Evolutionary conservation across 2,329 filamentous ascomycete species (phyloP), one percentile per base, ranked within the genome.

Genomic region (Atkinsonella texensis): DNA sequence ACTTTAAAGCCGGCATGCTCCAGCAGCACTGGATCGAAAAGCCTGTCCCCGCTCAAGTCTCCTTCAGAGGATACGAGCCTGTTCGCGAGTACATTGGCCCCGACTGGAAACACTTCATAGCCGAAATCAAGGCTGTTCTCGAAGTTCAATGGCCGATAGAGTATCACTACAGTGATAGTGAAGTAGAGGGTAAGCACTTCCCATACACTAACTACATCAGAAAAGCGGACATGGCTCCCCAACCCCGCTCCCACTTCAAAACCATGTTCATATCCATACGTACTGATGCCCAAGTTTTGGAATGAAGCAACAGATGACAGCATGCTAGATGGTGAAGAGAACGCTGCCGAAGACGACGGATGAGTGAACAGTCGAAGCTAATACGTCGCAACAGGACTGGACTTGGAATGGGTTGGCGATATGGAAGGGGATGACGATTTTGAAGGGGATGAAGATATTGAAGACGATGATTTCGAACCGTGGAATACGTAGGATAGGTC

Each of bases 61-160:
- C 10, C 15, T 65, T 57, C 11, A 44, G 52, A 11, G 52, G 38
- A 6, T 20, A 8, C 4, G 43, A 42, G 0, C 10, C 12, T 0
- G 43, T 18, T 9, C 54, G 58, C 12, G 50, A 62, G 18, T 69
- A 69, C 48, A 62, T 59, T 1, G 69, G 70, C 1, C 53, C 61
- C 1, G 67, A 70, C 44, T 68, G 67, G 61, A 63, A 56, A 49
- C 60, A 65, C 28, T 70, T 65, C 51, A 56, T 69, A 1, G 60
- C 58, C 9, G 63, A 67, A 12, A 54, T 65, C 43, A 58, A 57
- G 8, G 52, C 60, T 7, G 51, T 54, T 42, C 15, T 64, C 13
- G 17, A 53, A 9, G 42, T 52, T 18, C 49, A 46, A 38, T 55
- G 52, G 54, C 49, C 52, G 5, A 13, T 35, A 2, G 32, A 47